Evolutionary conservation across 2,329 filamentous ascomycete genomes (phyloP), one percentile per base, ranked within the genome.

Genomic region (Aspergillus pseudoglaucus): DNA sequence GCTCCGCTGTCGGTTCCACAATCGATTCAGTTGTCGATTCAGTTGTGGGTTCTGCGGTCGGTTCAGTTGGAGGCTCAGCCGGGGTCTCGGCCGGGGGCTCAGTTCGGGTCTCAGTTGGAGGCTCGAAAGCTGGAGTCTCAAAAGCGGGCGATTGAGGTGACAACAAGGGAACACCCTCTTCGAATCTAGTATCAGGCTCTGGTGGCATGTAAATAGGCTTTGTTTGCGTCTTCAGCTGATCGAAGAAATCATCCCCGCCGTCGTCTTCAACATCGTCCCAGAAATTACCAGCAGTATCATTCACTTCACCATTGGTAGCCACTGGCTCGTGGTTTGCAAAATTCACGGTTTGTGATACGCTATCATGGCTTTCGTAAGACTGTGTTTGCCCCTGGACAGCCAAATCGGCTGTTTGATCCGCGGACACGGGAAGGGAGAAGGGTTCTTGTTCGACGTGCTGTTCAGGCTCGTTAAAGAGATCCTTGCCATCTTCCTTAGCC

Each of bases 161-260:
- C 35, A 71, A 48, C 33, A 89, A 66, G 1, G 85, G 84, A 4
- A 88, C 50, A 0, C 85, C 85, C 67, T 89, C 85, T 49, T 87
- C 84, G 53, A 78, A 88, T 40, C 85, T 79, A 20, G 79, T 77
- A 22, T 84, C 78, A 1, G 69, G 62, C 42, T 74, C 70, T 10
- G 62, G 60, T 12, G 63, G 63, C 9, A 56, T 55, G 41, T 65
- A 69, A 25, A 64, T 70, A 35, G 60, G 68, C 42, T 64, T 72
- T 27, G 64, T 70, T 56, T 67, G 67, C 12, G 59, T 65, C 49
- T 66, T 69, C 37, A 70, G 67, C 46, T 81, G 75, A 42, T 68
- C 71, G 59, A 87, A 88, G 56, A 88, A 88, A 52, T 82, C 81
- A 48, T 72, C 74, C 6, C 45, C 67, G 15, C 72, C 68, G 14